A percentile compares a stretch with the other conserved stretches of the same genome.
Conservation (phyloP, 208 protist species). For the Kentomonas sorsogonicus region DNA sequence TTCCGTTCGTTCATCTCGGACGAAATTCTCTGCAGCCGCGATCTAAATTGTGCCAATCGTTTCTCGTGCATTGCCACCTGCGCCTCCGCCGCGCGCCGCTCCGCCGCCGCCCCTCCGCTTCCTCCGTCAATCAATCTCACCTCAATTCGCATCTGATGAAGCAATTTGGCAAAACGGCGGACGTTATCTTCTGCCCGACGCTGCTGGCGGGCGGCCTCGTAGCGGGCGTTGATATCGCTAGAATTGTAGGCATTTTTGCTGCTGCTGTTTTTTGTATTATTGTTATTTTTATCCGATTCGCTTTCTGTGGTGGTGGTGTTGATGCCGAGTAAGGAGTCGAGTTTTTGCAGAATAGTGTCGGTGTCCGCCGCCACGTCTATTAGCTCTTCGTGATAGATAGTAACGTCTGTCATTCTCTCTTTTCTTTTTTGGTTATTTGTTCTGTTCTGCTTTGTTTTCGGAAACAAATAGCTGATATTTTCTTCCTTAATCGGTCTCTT, state of each 20-base stretch:
- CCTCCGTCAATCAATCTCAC: constrained; percentile 45
- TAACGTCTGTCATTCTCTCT: constrained; percentile 45
- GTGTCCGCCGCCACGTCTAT: constrained; percentile 44
- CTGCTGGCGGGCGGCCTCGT: constrained; percentile 7
- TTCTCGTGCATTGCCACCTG: constrained; percentile 20
- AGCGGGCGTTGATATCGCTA: not conserved
- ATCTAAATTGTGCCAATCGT: constrained; percentile 14
- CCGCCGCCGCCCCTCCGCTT: constrained; percentile 17
- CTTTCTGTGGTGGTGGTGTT: not conserved
- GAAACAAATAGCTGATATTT: too few species aligned
- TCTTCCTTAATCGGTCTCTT: too few species aligned
- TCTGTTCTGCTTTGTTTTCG: too few species aligned
- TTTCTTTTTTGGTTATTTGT: too few species aligned
- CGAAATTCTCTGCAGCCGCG: not conserved
- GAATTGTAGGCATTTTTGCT: not conserved
- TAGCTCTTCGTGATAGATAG: constrained; percentile 65
- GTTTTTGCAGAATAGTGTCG: constrained; percentile 17
- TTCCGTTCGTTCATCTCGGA: not conserved
- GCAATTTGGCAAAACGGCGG: constrained; percentile 27
- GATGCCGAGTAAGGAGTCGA: not conserved
- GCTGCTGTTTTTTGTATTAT: constrained; percentile 6
- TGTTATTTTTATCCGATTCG: too few species aligned
- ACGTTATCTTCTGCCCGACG: constrained; percentile 38
- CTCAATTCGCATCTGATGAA: constrained; percentile 60
- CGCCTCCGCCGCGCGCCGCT: constrained; percentile 17